These are phyloP conservation scores for Fusarium palustre DNA, from an alignment of 2,329 filamentous ascomycete species.

Conservation along the genomic window DNA sequence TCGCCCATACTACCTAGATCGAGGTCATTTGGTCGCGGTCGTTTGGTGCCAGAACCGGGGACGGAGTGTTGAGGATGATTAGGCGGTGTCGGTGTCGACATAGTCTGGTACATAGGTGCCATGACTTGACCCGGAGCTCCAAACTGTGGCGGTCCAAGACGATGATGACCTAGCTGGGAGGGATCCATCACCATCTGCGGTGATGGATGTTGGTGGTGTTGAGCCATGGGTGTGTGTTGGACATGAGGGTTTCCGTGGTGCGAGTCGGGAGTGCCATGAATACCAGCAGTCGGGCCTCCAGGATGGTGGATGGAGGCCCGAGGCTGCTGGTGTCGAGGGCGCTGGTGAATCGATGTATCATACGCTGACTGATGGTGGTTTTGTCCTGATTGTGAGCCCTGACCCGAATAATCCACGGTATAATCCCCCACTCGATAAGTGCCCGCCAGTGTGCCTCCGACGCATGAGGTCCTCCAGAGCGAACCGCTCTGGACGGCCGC, in stretches of 20 bases:
- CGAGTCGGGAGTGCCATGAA: constrained; percentile 59
- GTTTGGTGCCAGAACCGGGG: constrained; percentile 58
- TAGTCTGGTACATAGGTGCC: constrained; percentile 64
- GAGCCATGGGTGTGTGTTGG: constrained; percentile 53
- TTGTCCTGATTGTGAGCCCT: constrained; percentile 73
- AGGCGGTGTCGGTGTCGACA: constrained; percentile 56
- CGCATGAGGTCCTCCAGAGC: constrained; percentile 83
- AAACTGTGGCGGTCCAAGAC: constrained; percentile 66
- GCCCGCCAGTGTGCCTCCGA: constrained; percentile 77
- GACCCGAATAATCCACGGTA: constrained; percentile 79
- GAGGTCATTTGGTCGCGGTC: constrained; percentile 68
- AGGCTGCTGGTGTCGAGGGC: constrained; percentile 55
- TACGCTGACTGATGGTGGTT: constrained; percentile 73
- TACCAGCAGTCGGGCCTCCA: constrained; percentile 54
- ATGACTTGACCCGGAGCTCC: constrained; percentile 62
- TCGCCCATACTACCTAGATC: constrained; percentile 65
- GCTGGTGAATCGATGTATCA: constrained; percentile 59
- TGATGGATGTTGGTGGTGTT: constrained; percentile 62
- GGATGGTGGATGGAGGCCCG: constrained; percentile 63
- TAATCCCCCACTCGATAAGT: constrained; percentile 79
- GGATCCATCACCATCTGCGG: constrained; percentile 69
- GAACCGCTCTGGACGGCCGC: constrained; percentile 79
- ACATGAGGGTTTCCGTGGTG: constrained; percentile 52
- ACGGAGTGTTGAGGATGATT: constrained; percentile 48
- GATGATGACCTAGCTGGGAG: constrained; percentile 63